phyloP scores from a whole-genome alignment of 2,329 filamentous ascomycete genomes.

The Shiraia sp. region DNA sequence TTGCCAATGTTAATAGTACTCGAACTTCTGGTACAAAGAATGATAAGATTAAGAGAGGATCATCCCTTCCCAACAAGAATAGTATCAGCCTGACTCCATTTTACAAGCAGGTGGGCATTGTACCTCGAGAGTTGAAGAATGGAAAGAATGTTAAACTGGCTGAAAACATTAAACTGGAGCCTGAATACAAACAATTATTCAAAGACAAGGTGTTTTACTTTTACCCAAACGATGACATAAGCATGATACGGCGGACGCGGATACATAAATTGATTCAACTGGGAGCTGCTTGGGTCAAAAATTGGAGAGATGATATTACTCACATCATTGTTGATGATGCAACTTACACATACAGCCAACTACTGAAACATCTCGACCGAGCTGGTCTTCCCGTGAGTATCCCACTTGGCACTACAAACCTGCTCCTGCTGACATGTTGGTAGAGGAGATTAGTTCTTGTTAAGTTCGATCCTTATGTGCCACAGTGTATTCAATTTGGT shows the following conservation, averaged over 20 bases:
- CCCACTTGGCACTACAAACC: not conserved
- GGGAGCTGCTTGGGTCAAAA: constrained; percentile 72
- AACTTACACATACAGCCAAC: constrained; percentile 63
- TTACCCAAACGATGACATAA: constrained; percentile 77
- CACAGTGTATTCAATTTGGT: constrained; percentile 49
- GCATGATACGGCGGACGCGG: constrained; percentile 66
- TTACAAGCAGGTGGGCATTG: constrained; percentile 29
- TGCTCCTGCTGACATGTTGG: constrained; percentile 2
- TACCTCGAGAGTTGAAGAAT: constrained; percentile 36
- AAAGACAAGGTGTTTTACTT: constrained; percentile 58
- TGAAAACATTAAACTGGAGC: constrained; percentile 34
- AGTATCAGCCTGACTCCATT: constrained; percentile 23
- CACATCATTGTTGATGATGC: constrained; percentile 79
- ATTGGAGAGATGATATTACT: constrained; percentile 63
- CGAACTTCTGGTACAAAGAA: too few species aligned
- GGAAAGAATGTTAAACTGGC: constrained; percentile 34
- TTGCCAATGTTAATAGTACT: constrained; percentile 2
- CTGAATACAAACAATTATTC: constrained; percentile 40
- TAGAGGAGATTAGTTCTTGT: constrained; percentile 55
- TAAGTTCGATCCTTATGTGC: constrained; percentile 48
- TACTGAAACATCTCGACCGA: constrained; percentile 61
- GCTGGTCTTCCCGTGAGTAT: constrained; percentile 53
- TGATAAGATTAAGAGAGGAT: constrained; percentile 24
- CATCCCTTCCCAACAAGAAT: constrained; percentile 24
- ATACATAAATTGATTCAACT: constrained; percentile 69